Evolutionary conservation across 2,329 filamentous ascomycete genomes (phyloP), one percentile per base, ranked within the genome.

Genomic region (Furcasterigmium sp.): DNA sequence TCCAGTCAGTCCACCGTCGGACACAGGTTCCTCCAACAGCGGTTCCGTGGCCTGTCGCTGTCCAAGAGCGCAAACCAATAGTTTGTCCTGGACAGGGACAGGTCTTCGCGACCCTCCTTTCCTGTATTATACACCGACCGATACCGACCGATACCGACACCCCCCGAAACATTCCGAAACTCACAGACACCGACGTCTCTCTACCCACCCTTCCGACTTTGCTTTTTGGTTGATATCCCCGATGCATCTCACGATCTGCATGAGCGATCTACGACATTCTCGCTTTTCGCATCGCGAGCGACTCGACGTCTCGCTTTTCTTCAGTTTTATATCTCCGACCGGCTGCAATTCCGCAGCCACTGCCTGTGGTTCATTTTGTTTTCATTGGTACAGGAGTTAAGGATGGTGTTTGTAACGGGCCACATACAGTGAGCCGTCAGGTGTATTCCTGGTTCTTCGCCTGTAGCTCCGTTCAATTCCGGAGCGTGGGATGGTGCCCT

Each of bases 1-100:
- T 91, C 86, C 19, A 80, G 74, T 39, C 77, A 37, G 21, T 57
- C 59, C 39, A 53, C 47, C 37, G 47, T 46, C 11, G 37, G 41
- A 26, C 37, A 51, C 21, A 51, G 43, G 19, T 59, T 69, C 45
- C 57, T 55, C 41, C 61, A 64, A 15, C 32, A 35, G n/a, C 59
- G 68, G 28, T 50, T 71, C n/a, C 64, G 68, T 32, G 68, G 66
- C 18, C 54, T 71, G 42, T 70, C 67, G n/a, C 51, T 71, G 44
- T 59, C 58, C 37, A 70, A 67, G 57, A 67, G 59, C 46, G 59
- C 64, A 46, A 60, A 68, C 46, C 50, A 58, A 41, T 67, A 65
- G 55, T 47, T 41, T 42, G 37, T 35, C 19, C 18, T 37, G 23
- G 10, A 20, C 17, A 15, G 18, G 7, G 23, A 26, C 23, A 26